Conservation (phyloP, 2,329 filamentous ascomycete species). For the Podosphaera aphanis region DNA sequence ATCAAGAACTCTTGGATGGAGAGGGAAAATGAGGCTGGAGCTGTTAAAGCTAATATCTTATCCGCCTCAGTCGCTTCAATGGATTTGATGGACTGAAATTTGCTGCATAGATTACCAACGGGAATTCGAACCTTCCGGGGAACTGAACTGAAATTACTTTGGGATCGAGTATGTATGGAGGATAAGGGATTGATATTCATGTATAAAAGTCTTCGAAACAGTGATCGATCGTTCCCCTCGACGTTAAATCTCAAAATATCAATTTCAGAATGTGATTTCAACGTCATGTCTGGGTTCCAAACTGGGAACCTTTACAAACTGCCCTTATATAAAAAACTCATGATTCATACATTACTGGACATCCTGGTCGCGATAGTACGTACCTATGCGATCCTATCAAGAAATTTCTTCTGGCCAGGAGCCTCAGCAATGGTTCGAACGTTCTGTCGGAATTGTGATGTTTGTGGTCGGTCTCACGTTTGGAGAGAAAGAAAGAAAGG, state of each 20-base stretch:
- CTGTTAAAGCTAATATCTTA: not conserved
- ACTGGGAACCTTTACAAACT: too few relatives aligned
- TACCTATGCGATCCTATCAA: not conserved
- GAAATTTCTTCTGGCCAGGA: not conserved
- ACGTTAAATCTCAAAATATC: too few relatives aligned
- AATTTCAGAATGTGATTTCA: too few relatives aligned
- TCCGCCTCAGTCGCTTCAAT: not conserved
- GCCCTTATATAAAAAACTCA: not conserved
- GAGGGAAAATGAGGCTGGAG: not conserved
- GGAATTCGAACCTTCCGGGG: too few relatives aligned
- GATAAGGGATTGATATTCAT: not conserved
- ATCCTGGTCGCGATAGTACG: not conserved
- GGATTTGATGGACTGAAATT: not conserved
- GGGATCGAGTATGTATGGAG: too few relatives aligned
- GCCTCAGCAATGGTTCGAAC: not conserved
- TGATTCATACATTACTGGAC: not conserved
- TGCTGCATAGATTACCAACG: not conserved
- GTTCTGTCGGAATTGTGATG: not conserved
- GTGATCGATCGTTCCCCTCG: too few relatives aligned
- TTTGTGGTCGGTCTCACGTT: not conserved
- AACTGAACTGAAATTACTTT: too few relatives aligned
- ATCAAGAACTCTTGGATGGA: not conserved
- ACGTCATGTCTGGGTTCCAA: too few relatives aligned
- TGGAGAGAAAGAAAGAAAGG: not conserved
- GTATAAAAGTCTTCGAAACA: too few relatives aligned